Base-by-base conservation (phyloP, 805 yeast species). In the Teunomyces gatunensis region DNA sequence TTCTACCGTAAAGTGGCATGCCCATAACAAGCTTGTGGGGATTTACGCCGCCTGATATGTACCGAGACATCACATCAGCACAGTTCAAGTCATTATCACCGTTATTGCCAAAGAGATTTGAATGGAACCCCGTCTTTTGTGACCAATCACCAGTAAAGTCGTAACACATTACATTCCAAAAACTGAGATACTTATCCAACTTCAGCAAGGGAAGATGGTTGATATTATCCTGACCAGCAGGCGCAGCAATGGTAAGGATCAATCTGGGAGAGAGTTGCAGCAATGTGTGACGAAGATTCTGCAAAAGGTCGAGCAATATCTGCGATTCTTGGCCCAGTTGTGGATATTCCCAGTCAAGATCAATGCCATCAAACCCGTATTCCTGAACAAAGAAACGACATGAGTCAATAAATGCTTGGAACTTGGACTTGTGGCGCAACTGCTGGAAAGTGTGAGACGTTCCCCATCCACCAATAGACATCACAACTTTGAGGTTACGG, bases 331-430 rank as follows among this genome's bases (percentile, higher is more conserved):
- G 58, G 3, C 60, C 57, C 36, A 63, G 71, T 6, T 64, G 60
- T 0, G 97, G 96, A 58, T 83, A 92, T 65, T 92, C 99, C 97
- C 97, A 92, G 67, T 92, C 99, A 25, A 92, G 68, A 64, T 94
- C 98, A 40, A 92, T 69, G 0, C 99, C 98, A 63, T 94, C 97
- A 58, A 94, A 83, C 0, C 86, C 84, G 59, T 80, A 78, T 39
- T 73, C 65, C 2, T 64, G 47, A 61, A 89, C 71, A 20, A 79
- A 63, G 0, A 65, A 61, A 0, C 79, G 69, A 0, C 83, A 68
- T 0, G 85, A 72, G 1, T 58, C 44, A 2, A 82, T 77, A 61
- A 91, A 88, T 0, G 37, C 60, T 1, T 61, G 58, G 6, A 83
- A 51, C 18, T 65, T 63, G 2, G 28, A 12, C 1, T 40, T 44